Evolutionary conservation across 2,329 filamentous ascomycete species (phyloP).

Genomic region (Coniochaeta hoffmannii): DNA sequence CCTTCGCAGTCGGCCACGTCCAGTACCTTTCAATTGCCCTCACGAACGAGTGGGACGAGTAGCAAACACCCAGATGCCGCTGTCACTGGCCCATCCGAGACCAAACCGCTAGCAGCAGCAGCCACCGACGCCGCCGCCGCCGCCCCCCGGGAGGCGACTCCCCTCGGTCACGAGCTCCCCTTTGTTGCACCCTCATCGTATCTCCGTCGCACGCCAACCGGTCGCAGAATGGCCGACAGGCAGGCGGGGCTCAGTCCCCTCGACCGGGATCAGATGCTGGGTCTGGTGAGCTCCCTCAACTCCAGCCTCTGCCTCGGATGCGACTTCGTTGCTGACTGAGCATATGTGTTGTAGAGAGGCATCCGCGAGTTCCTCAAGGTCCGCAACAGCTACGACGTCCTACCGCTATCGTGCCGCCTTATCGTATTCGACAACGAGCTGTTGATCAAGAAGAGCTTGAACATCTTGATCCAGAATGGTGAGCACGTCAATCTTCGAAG

Average conservation of each 20-base stretch:
- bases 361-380: constrained; percentile 95
- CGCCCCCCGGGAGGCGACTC: not conserved
- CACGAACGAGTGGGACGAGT: not conserved
- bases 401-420: constrained; percentile 90
- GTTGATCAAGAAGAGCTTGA: constrained; percentile 93
- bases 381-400: constrained; percentile 93
- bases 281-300: constrained; percentile 51
- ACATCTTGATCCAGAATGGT: constrained; percentile 95
- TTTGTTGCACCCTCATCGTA: constrained; percentile 56
- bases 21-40: not conserved
- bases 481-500: constrained; percentile 7
- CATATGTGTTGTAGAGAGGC: constrained; percentile 53
- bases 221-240: constrained; percentile 33
- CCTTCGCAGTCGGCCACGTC: not conserved
- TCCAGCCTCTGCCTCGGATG: not conserved
- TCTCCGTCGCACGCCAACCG: constrained; percentile 34
- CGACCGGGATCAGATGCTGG: constrained; percentile 71
- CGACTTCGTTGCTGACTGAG: not conserved
- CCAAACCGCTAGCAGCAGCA: constrained; percentile 2
- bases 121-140: too few relatives aligned
- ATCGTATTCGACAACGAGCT: constrained; percentile 93
- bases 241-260: constrained; percentile 43
- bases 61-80: constrained; percentile 5
- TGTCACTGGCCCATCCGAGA: constrained; percentile 9
- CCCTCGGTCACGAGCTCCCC: constrained; percentile 40